phyloP scores from a whole-genome alignment of 176 grass and related monocot genomes.

The Rhipidocladum racemiflorum region DNA sequence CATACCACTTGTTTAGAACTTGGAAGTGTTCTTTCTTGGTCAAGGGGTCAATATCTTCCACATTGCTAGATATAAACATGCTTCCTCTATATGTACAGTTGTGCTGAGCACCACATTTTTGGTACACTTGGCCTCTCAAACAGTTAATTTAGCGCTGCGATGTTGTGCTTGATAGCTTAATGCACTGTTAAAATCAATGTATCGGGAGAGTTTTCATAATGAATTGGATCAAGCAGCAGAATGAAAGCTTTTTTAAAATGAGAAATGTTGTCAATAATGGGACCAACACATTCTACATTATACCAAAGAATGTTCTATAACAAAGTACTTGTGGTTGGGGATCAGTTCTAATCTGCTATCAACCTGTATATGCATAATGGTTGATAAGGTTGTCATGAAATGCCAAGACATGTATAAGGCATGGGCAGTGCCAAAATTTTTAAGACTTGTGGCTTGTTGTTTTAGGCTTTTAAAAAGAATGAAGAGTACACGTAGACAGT shows the following conservation, averaged over 20 bases:
- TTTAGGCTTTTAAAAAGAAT: slow-evolving; percentile 8
- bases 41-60: not conserved
- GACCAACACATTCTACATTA: not conserved
- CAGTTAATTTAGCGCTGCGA: not conserved
- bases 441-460: not conserved
- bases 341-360: not conserved
- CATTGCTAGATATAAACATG: not conserved
- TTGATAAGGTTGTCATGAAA: not conserved
- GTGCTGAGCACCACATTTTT: not conserved
- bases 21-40: not conserved
- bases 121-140: not conserved
- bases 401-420: not conserved
- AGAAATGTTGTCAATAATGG: not conserved
- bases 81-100: not conserved
- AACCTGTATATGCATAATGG: not conserved
- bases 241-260: not conserved
- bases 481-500: not conserved
- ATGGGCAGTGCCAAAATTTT: not conserved
- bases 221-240: not conserved
- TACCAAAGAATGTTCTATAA: not conserved
- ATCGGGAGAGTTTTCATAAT: not conserved
- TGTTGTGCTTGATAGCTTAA: not conserved
- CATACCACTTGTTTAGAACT: not conserved
- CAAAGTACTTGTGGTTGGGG: not conserved
- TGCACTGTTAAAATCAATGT: not conserved